Base-by-base conservation (phyloP, 306 rosid genomes). In the Senna siamea region DNA sequence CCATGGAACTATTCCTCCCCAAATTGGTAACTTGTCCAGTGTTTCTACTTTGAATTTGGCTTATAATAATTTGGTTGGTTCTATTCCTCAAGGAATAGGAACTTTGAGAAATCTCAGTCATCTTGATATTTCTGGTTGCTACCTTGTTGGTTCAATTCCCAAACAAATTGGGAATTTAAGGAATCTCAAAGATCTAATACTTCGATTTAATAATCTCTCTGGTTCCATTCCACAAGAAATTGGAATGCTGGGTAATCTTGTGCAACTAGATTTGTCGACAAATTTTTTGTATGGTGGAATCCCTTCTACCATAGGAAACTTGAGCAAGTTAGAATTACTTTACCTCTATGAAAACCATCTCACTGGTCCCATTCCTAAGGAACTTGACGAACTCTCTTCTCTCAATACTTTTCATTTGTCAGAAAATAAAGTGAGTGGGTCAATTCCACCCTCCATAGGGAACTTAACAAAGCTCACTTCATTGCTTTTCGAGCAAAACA, bases 101-200 rank as follows among this genome's bases (percentile, higher is more conserved):
- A 2, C 17, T 28, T 1, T 77, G n/a, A 43, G 60, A 1, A n/a
- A 35, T 35, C 8, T 78, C 1, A 43, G 3, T 1, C 12, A 2
- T 0, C 72, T 78, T 63, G 37, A n/a, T 35, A 0, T 64, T 18
- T 0, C 9, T 0, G 3, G 0, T 0, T 64, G 61, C 17, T 50
- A 74, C 46, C 44, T 76, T 63, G 35, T 22, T 7, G 82, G 65
- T 7, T 28, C 28, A 6, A 66, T 75, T 11, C 79, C 73, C 0
- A 4, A 0, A 0, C 37, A 70, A 6, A 64, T 54, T 43, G 78
- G 68, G 18, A 55, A 17, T 1, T 12, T 79, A 56, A 5, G 7
- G 0, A 57, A 57, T 66, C 17, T 79, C 22, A n/a, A 1, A 3
- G 0, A 4, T 20, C 46, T 73, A 1, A 11, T 5, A 0, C n/a